Conservation (phyloP, 2,329 filamentous ascomycete species). For the Aspergillus fischeri region DNA sequence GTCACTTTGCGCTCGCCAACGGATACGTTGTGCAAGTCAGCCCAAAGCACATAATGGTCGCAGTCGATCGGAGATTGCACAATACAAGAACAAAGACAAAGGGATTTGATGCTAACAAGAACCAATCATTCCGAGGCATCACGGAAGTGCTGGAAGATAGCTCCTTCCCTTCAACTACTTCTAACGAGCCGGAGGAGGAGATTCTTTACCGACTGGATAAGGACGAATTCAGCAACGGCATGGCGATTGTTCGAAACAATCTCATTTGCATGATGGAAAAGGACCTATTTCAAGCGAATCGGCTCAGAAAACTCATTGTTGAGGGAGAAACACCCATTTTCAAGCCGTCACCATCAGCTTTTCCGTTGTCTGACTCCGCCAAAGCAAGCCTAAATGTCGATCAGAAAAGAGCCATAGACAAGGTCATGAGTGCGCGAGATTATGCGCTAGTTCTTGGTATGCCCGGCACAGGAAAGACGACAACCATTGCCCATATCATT, state of each 20-base stretch:
- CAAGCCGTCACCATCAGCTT: slow-evolving; percentile 61
- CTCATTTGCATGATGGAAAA: slow-evolving; percentile 88
- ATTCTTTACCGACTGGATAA: slow-evolving; percentile 82
- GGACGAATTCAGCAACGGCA: slow-evolving; percentile 96
- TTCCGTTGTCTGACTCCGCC: slow-evolving; percentile 52
- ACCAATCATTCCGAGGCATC: slow-evolving; percentile 85
- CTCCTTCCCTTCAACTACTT: slow-evolving; percentile 18
- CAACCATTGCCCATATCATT: slow-evolving; percentile 96
- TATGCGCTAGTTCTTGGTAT: slow-evolving; percentile 97
- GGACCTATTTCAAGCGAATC: slow-evolving; percentile 63
- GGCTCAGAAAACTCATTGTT: slow-evolving; percentile 75
- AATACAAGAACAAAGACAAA: slow-evolving; percentile 72
- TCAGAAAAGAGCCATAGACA: slow-evolving; percentile 79
- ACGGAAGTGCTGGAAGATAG: slow-evolving; percentile 73
- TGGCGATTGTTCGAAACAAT: slow-evolving; percentile 93
- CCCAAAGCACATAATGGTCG: slow-evolving; percentile 74
- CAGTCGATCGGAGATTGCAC: slow-evolving; percentile 84
- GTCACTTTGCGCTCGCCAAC: slow-evolving; percentile 90
- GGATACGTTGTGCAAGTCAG: slow-evolving; percentile 80
- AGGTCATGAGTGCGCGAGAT: slow-evolving; percentile 92
- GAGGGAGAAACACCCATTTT: slow-evolving; percentile 72
- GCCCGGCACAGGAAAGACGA: slow-evolving; percentile 97
- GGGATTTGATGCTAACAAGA: slow-evolving; percentile 70
- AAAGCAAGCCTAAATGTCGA: slow-evolving; percentile 75
- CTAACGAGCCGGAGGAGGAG: slow-evolving; percentile 45